Evolutionary conservation across 352 stramenopile species (phyloP).

Genomic region (Phytopythium sindhum): DNA sequence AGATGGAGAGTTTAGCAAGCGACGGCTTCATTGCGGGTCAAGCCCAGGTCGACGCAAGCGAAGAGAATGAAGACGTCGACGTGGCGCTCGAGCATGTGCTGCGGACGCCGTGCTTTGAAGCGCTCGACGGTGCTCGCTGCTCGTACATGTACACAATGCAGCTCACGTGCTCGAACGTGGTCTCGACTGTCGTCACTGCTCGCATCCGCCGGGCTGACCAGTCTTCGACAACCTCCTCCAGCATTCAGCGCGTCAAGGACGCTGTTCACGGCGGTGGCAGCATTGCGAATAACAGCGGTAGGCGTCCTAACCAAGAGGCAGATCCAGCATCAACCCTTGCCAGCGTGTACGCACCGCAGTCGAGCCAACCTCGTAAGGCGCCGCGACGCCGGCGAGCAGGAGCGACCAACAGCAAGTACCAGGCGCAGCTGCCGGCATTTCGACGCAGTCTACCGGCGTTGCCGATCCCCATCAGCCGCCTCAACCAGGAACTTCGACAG

Average conservation of each 20-base stretch:
- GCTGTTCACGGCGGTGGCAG: neutral
- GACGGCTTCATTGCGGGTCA: neutral
- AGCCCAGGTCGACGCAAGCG: neutral
- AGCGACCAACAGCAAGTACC: constrained; percentile 21
- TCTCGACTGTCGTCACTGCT: constrained; percentile 58
- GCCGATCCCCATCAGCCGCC: constrained; percentile 35
- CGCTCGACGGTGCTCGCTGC: constrained; percentile 29
- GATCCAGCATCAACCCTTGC: neutral
- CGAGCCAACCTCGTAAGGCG: constrained; percentile 5
- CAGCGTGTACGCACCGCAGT: constrained; percentile 4
- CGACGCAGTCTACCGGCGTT: constrained; percentile 50
- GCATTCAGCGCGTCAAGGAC: constrained; percentile 4
- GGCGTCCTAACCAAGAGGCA: constrained; percentile 3
- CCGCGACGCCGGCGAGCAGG: constrained; percentile 7
- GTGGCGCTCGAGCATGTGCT: constrained; percentile 27
- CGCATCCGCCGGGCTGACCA: constrained; percentile 4
- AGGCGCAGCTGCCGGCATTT: constrained; percentile 45
- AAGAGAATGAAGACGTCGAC: constrained; percentile 20
- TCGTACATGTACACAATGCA: constrained; percentile 50
- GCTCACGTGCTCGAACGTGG: constrained; percentile 61
- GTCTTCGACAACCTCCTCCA: neutral
- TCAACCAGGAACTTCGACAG: constrained; percentile 48
- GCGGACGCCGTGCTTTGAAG: constrained; percentile 31
- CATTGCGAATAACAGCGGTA: neutral
- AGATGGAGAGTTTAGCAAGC: neutral